Percentiles rank a stretch among this genome's conserved stretches.
Conservation (phyloP, 305 asterid genomes). For the Fraxinus albicans region DNA sequence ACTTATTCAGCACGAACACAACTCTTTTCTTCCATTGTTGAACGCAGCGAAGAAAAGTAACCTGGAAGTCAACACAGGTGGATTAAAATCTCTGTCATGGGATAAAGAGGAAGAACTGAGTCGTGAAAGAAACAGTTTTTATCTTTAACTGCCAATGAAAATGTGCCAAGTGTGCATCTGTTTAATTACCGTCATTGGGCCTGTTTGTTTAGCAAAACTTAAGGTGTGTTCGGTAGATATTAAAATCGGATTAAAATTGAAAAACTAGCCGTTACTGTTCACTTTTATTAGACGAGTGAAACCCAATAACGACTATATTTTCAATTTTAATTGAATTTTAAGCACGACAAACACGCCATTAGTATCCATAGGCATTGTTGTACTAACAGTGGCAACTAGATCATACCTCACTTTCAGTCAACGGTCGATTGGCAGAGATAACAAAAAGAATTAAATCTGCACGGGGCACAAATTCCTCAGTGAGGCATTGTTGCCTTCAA, state of each 20-base stretch:
- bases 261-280: too few relatives aligned
- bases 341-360: not conserved
- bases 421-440: constrained; percentile 93
- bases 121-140: not conserved
- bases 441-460: constrained; percentile 93
- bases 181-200: too few relatives aligned
- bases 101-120: constrained; percentile 13
- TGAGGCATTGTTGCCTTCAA: constrained; percentile 92
- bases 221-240: too few relatives aligned
- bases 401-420: constrained; percentile 96
- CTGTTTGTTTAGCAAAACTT: too few relatives aligned
- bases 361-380: not conserved
- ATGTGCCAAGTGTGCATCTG: too few relatives aligned
- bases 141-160: too few relatives aligned
- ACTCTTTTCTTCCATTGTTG: constrained; percentile 93
- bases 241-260: too few relatives aligned
- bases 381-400: constrained; percentile 20
- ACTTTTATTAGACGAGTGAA: too few relatives aligned
- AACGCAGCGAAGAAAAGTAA: constrained; percentile 82
- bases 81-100: constrained; percentile 24
- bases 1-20: constrained; percentile 85
- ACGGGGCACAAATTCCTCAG: constrained; percentile 98
- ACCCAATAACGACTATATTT: too few relatives aligned
- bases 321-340: too few relatives aligned
- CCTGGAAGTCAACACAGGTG: constrained; percentile 48